Conservation (phyloP, 495 filamentous ascomycete genomes). For the Hapsidospora chrysogenum region DNA sequence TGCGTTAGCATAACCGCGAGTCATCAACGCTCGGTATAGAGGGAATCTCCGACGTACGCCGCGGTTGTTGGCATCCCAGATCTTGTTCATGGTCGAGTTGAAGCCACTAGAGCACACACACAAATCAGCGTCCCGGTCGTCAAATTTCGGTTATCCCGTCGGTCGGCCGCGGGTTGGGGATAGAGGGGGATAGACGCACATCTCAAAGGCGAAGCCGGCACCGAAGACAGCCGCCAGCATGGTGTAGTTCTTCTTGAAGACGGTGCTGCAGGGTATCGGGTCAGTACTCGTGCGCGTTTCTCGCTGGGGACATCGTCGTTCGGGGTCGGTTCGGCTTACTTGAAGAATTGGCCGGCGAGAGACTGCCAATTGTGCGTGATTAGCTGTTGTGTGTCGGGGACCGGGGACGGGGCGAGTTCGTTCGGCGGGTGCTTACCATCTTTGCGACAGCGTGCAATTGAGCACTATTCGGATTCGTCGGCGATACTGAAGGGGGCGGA, state of each 20-base stretch:
- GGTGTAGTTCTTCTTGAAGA: constrained; percentile 72
- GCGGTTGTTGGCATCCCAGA: constrained; percentile 81
- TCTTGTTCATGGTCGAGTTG: constrained; percentile 54
- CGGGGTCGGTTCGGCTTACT: constrained; percentile 38
- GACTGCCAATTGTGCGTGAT: constrained; percentile 3
- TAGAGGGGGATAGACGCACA: constrained; percentile 43
- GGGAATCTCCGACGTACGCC: constrained; percentile 44
- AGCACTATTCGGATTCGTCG: too few species aligned
- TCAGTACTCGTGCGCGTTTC: background rate
- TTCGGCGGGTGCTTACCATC: background rate
- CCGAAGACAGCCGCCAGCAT: constrained; percentile 78
- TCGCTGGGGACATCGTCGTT: background rate
- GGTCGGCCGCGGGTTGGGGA: background rate
- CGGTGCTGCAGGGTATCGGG: constrained; percentile 33
- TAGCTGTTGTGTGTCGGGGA: background rate
- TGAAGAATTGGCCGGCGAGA: constrained; percentile 39
- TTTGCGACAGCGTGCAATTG: constrained; percentile 2
- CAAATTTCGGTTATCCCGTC: background rate
- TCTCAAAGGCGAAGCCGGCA: constrained; percentile 78
- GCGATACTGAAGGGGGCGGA: too few species aligned
- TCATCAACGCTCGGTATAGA: background rate
- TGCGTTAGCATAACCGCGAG: constrained; percentile 11
- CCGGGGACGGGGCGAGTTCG: background rate
- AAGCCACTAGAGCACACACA: constrained; percentile 44
- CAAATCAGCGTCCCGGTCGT: constrained; percentile 11